Evolutionary conservation across 179 eudicot genomes (phyloP).

Genomic region (Silene noctiflora): DNA sequence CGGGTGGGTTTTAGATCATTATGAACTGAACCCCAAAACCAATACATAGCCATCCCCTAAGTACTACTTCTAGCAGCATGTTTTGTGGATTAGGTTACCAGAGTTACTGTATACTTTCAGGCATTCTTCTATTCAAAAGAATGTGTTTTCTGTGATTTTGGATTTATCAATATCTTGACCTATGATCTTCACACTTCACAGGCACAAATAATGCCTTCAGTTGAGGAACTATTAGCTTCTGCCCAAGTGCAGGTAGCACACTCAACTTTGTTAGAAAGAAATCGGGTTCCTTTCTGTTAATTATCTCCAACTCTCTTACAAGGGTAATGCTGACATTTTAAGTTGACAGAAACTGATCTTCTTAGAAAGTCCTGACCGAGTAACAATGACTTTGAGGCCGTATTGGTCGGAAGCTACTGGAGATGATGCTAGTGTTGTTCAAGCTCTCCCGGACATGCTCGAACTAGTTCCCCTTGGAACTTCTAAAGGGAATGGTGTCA

Average conservation of each 20-base stretch:
- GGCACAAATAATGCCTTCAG: conserved; percentile 77
- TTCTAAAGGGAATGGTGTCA: conserved; percentile 83
- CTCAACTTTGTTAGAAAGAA: not conserved
- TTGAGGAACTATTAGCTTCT: conserved; percentile 57
- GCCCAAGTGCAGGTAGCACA: conserved; percentile 54
- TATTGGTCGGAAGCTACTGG: conserved; percentile 77
- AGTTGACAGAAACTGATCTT: conserved; percentile 70
- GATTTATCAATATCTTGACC: conserved; percentile 3
- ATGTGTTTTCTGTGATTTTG: conserved; percentile 1
- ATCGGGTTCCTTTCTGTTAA: no score
- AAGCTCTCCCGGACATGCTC: conserved; percentile 78
- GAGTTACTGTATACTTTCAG: no score
- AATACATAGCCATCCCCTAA: no score
- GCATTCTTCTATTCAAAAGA: not conserved
- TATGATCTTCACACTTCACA: conserved; percentile 25
- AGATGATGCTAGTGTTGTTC: conserved; percentile 77
- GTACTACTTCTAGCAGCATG: no score
- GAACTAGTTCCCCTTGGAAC: conserved; percentile 89
- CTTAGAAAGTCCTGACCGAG: conserved; percentile 75
- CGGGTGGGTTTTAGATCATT: no score
- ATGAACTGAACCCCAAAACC: no score
- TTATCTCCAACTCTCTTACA: not conserved
- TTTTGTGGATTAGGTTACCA: no score
- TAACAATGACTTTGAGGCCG: conserved; percentile 65
- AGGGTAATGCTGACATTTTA: conserved; percentile 6